Evolutionary conservation across 441 rosid species (phyloP), one percentile per base, ranked within the genome.

Genomic region (Eugenia klotzschiana): DNA sequence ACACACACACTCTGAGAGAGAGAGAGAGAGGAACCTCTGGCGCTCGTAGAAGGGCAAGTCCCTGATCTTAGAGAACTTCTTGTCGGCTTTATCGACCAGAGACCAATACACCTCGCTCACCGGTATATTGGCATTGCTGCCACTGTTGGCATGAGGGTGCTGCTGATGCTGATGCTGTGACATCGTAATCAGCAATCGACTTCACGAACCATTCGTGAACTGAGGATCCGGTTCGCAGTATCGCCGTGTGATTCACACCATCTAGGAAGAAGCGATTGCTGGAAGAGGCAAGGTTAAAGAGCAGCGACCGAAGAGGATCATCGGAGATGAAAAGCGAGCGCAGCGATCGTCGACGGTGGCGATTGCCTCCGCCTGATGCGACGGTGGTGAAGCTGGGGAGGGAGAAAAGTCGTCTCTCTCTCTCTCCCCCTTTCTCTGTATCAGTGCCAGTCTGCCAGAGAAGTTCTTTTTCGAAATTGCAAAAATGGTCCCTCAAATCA

Each of bases 11-110:
- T 84, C 49, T 20, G 13, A 3, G 25, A 54, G 51, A 33, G 60
- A 81, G 54, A 82, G 57, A 51, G 40, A 82, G 51, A 14, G 41
- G 74, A 60, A 96, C 99, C 99, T 95, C 92, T 89, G 93, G 85
- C 97, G 98, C 83, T 96, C 98, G 84, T 96, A 93, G 89, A 89
- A 95, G 7, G 99, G 99, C 87, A 96, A 89, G 92, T 95, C 98
- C 86, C 98, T 93, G 94, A 96, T 96, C 91, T 96, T 96, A 8
- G 98, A 94, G 91, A 96, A 95, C 91, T 96, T 96, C 87, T 91
- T 95, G 81, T 96, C 99, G 7, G 99, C 98, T 91, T 95, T 94
- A 88, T 94, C 96, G 25, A 95, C 99, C 84, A 96, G 92, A 55
- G 99, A 91, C 98, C 98, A 95, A 84, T 94, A 96, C 57, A 91